Conservation (phyloP, 768 basidiomycete species). For the Atractiella rhizophila region DNA sequence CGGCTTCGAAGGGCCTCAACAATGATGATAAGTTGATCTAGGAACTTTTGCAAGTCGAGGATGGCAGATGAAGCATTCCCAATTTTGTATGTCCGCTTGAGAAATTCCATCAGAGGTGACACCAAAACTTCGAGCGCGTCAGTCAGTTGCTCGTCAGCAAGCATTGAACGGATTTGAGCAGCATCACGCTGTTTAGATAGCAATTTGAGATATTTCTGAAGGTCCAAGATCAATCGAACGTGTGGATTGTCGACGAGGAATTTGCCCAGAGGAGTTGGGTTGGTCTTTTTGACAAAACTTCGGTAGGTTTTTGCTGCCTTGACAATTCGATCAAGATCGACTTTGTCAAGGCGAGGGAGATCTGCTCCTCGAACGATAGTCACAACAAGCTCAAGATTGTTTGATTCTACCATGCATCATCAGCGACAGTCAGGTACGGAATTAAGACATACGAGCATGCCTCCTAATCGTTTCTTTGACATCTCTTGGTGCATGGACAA, state of each 20-base stretch:
- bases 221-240: slow-evolving; percentile 11
- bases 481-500: too few species aligned
- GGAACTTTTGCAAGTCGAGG: slow-evolving; percentile 4
- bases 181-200: slow-evolving; percentile 6
- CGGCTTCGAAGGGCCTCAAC: slow-evolving; percentile 8
- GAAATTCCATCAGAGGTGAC: slow-evolving; percentile 4
- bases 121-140: slow-evolving; percentile 6
- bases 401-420: slow-evolving; percentile 1
- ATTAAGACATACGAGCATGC: too few species aligned
- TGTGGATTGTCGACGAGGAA: slow-evolving; percentile 9
- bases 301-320: slow-evolving; percentile 1
- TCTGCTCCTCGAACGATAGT: slow-evolving; percentile 11
- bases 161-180: slow-evolving; percentile 4
- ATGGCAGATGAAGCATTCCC: slow-evolving; percentile 5
- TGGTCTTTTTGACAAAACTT: slow-evolving; percentile 7
- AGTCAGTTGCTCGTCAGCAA: slow-evolving; percentile 9
- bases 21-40: slow-evolving; percentile 11
- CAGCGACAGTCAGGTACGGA: neutral
- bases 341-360: slow-evolving; percentile 6
- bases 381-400: slow-evolving; percentile 11
- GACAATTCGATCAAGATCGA: slow-evolving; percentile 7
- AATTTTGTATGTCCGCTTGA: slow-evolving; percentile 5
- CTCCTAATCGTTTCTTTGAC: too few species aligned
- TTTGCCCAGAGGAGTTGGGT: slow-evolving; percentile 1
- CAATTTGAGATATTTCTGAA: slow-evolving; percentile 5